Base-by-base conservation (phyloP, 257 asterid genomes). In the Solanum appendiculatum region DNA sequence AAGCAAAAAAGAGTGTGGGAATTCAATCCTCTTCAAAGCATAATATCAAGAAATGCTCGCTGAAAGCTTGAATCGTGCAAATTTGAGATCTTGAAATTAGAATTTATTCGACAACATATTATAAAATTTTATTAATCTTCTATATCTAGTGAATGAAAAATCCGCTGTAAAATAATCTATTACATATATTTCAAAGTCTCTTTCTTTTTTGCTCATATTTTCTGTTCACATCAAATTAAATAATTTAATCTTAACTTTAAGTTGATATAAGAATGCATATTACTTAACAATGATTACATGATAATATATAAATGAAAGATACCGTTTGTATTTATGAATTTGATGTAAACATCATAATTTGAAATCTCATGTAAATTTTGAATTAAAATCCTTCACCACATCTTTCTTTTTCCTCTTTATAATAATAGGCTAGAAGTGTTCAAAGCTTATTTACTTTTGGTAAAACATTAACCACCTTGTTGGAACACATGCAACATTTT, bases 401-500 rank as follows among this genome's bases (percentile, higher is more conserved):
- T 54, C 29, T 1, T 7, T 58, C 66, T 21, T 64, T 63, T 63
- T 25, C 29, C 0, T 11, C 15, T 29, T 25, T 27, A 4, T 25
- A 2, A 4, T 25, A 2, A 13, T 29, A 29, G 39, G 2, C 5
- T 7, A 29, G 14, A 70, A 72, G 46, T 72, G 12, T 78, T 6
- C 16, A 44, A 15, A 15, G 16, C 40, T 78, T 46, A 27, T 46
- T 27, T 80, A 29, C 40, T 80, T 80, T 80, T 80, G 64, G 66
- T 5, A 2, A 44, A 44, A 78, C 40, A 15, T n/a, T 44, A 44
- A 8, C 36, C 51, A 78, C 84, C 25, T 33, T 16, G 66, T 80
- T 80, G 84, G 84, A 46, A 27, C 84, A 80, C 84, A 46, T 80
- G 84, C 84, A 80, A 16, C 66, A 80, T 80, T 80, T 80, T 46